These are phyloP conservation scores for Suzukiozyma palmioleophila DNA, from an alignment of 1,139 yeast species.

Conservation along the genomic window DNA sequence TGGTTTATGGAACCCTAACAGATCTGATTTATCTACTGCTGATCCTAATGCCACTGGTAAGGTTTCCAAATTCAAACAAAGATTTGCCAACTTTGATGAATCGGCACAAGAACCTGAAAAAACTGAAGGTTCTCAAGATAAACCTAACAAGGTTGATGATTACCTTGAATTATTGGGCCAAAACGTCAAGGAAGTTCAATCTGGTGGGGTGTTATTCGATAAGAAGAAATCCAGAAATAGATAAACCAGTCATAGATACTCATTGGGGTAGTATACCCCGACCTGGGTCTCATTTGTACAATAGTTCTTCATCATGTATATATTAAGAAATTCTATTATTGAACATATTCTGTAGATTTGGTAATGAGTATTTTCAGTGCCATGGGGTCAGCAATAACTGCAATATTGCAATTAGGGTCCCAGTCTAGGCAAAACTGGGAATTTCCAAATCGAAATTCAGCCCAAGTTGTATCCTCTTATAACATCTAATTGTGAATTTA, in stretches of 20 bases:
- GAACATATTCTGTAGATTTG: no score
- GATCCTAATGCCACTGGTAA: slow-evolving; percentile 86
- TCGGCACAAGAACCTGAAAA: slow-evolving; percentile 13
- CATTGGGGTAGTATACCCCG: no score
- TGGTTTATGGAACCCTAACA: slow-evolving; percentile 82
- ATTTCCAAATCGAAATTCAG: no score
- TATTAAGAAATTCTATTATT: no score
- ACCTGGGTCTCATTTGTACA: no score
- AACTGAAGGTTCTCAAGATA: slow-evolving; percentile 11
- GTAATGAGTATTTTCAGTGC: no score
- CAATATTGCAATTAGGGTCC: no score
- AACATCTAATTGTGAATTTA: no score
- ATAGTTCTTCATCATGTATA: no score
- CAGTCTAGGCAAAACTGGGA: no score
- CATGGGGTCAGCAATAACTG: no score
- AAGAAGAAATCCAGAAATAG: slow-evolving; percentile 39
- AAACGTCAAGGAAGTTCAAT: slow-evolving; percentile 56
- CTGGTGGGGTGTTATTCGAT: slow-evolving; percentile 58
- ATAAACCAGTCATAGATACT: slow-evolving; percentile 12
- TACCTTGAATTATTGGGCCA: slow-evolving; percentile 61
- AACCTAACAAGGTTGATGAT: slow-evolving; percentile 30
- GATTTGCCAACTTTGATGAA: slow-evolving; percentile 52
- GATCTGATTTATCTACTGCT: slow-evolving; percentile 67
- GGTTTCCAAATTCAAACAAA: slow-evolving; percentile 78
- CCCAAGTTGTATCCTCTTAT: no score